Conservation (phyloP, 768 basidiomycete species). For the Guyanaporus albipodus region DNA sequence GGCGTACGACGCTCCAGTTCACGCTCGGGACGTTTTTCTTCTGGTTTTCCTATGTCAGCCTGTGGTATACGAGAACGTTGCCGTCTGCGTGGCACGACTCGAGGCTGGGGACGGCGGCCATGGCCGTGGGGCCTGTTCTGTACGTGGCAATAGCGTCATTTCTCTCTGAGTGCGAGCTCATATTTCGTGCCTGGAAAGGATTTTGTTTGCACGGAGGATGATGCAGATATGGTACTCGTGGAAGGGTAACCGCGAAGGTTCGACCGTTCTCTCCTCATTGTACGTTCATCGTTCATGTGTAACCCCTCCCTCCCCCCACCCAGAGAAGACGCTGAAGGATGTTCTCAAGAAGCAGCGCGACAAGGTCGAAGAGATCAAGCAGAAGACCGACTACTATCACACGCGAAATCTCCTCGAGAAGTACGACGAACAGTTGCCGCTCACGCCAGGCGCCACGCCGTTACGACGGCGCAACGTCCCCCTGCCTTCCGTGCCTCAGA, state of each 20-base stretch:
- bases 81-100: constrained; percentile 35
- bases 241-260: constrained; percentile 80
- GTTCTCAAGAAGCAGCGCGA: constrained; percentile 75
- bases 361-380: constrained; percentile 95
- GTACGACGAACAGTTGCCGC: constrained; percentile 64
- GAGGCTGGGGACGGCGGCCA: constrained; percentile 41
- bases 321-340: constrained; percentile 76
- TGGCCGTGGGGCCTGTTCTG: constrained; percentile 74
- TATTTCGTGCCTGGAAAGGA: constrained; percentile 36
- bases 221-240: constrained; percentile 82
- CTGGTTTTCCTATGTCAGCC: constrained; percentile 68
- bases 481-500: constrained; percentile 27
- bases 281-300: background rate
- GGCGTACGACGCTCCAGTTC: constrained; percentile 69
- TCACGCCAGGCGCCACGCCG: constrained; percentile 32
- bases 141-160: constrained; percentile 38
- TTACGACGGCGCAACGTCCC: constrained; percentile 40
- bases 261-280: background rate
- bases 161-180: constrained; percentile 3
- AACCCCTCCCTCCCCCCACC: background rate
- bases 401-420: constrained; percentile 87
- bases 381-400: constrained; percentile 93
- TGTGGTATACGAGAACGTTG: constrained; percentile 67
- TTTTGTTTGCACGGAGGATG: constrained; percentile 73
- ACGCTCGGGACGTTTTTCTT: constrained; percentile 73